Conservation (phyloP, 2,329 filamentous ascomycete species). For the Zasmidium citrigriseum region DNA sequence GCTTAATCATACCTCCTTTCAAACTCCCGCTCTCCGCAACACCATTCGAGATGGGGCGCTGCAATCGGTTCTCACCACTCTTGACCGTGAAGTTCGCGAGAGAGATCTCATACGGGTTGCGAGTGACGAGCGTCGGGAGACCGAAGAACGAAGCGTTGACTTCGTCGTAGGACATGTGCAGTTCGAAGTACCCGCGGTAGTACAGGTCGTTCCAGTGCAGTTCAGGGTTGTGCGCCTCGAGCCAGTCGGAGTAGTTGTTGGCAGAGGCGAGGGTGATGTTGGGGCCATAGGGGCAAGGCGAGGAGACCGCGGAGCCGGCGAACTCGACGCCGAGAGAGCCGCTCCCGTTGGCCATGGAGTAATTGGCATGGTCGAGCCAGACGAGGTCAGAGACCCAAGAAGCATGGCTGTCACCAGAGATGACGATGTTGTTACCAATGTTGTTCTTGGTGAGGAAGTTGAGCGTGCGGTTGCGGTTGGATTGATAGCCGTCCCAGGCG, state of each 20-base stretch:
- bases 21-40: conserved; percentile 59
- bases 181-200: conserved; percentile 72
- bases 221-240: conserved; percentile 58
- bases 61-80: conserved; percentile 61
- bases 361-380: conserved; percentile 44
- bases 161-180: conserved; percentile 58
- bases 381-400: conserved; percentile 56
- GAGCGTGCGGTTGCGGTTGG: conserved; percentile 71
- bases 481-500: conserved; percentile 65
- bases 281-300: conserved; percentile 59
- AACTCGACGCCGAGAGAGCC: conserved; percentile 51
- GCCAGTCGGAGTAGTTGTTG: conserved; percentile 48
- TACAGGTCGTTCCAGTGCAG: conserved; percentile 74
- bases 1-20: conserved; percentile 47
- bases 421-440: conserved; percentile 72
- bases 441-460: conserved; percentile 66
- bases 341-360: conserved; percentile 41
- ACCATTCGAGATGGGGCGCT: conserved; percentile 51
- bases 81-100: conserved; percentile 71
- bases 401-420: conserved; percentile 69
- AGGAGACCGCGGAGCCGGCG: conserved; percentile 67
- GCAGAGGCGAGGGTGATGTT: conserved; percentile 58
- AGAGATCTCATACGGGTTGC: conserved; percentile 65
- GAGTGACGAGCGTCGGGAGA: conserved; percentile 58
- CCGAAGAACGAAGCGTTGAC: conserved; percentile 68